Evolutionary conservation across 345 rosid genomes (phyloP), one percentile per base, ranked within the genome.

Genomic region (Garcia nutans): DNA sequence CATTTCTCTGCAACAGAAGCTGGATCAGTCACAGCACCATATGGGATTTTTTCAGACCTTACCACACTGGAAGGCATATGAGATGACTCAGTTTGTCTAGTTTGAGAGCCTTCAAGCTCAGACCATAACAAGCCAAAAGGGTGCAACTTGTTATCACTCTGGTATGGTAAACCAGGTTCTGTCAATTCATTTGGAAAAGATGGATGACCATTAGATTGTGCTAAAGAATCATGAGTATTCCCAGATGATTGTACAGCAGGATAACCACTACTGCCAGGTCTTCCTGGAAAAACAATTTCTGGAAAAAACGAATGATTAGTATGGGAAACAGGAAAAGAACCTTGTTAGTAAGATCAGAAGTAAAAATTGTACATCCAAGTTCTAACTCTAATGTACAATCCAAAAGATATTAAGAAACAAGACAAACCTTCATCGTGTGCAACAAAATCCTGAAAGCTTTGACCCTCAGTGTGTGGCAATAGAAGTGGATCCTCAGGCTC

Each of bases 251-350:
- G 82, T 58, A 66, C 78, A 42, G 68, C 26, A 57, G 84, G 63
- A 69, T 82, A 77, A 55, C 85, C 83, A 76, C 81, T 64, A 79
- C 85, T 84, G 45, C 81, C 83, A 67, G 87, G 78, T 70, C 89
- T 88, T 76, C 93, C 93, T 6, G 93, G 91, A 68, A 88, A 89
- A 22, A 89, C 83, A 77, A 87, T 88, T 74, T 90, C 93, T 90
- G 88, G n/a, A 71, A 62, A 72, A 33, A 74, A 68, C 16, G 3
- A 64, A 57, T 22, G 10, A 50, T 81, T 75, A 83, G 74, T 33
- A 70, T 42, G 41, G 28, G 33, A 13, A 2, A 55, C 64, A 50
- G 41, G 7, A 62, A 52, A 6, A 41, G 6, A 33, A 47, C 2
- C 45, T 33, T 15, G 47, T 2, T 1, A n/a, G 8, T 9, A 41